These are phyloP conservation scores for Cyclocybe cylindracea DNA, from an alignment of 768 basidiomycete genomes.

Conservation along the genomic window DNA sequence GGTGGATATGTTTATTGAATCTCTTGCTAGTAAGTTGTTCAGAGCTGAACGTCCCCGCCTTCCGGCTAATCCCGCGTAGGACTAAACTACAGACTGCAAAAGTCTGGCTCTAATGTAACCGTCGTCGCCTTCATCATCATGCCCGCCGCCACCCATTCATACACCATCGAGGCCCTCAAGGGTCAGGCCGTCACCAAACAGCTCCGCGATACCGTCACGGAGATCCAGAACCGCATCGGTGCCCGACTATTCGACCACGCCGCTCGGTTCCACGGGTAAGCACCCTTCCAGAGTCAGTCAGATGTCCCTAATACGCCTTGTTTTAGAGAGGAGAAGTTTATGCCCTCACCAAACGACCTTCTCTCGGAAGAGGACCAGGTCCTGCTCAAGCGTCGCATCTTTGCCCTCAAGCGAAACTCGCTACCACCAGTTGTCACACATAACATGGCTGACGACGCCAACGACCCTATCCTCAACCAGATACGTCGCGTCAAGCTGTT, in stretches of 20 bases:
- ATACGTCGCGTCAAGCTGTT: constrained; percentile 93
- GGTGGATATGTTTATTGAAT: constrained; percentile 99
- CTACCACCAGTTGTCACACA: constrained; percentile 98
- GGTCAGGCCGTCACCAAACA: constrained; percentile 97
- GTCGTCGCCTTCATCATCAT: constrained; percentile 99
- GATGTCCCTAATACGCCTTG: not conserved
- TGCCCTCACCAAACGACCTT: constrained; percentile 73
- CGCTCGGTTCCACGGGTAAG: constrained; percentile 87
- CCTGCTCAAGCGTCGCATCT: constrained; percentile 92
- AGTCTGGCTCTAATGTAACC: constrained; percentile 69
- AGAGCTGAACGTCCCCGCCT: not conserved
- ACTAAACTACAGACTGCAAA: constrained; percentile 54
- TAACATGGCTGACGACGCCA: constrained; percentile 95
- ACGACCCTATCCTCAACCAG: constrained; percentile 93
- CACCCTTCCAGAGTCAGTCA: constrained; percentile 6
- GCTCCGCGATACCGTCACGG: constrained; percentile 91
- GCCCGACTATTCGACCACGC: constrained; percentile 93
- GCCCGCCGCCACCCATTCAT: constrained; percentile 95
- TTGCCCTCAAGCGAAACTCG: constrained; percentile 92
- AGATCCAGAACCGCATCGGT: constrained; percentile 93
- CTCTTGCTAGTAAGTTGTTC: constrained; percentile 72
- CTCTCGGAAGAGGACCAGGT: constrained; percentile 93
- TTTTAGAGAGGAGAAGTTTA: constrained; percentile 68
- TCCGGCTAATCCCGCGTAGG: constrained; percentile 24
- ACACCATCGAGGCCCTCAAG: constrained; percentile 97